phyloP scores from a whole-genome alignment of 306 rosid genomes.

The Biancaea sappan region DNA sequence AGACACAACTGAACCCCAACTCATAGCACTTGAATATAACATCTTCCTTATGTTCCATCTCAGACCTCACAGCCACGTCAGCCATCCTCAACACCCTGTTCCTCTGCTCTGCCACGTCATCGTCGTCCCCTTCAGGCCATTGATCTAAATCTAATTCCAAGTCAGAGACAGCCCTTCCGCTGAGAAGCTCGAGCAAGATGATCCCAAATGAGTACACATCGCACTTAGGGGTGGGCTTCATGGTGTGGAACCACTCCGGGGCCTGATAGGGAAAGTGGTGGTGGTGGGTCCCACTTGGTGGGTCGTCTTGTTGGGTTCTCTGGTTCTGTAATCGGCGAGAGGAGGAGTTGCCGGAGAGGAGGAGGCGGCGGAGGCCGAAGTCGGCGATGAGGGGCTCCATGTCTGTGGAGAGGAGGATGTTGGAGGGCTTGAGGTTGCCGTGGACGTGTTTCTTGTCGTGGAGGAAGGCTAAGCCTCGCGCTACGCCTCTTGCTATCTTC shows the following conservation, averaged over 20 bases:
- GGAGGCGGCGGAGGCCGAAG: conserved; percentile 64
- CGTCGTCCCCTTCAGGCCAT: conserved; percentile 40
- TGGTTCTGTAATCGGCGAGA: conserved; percentile 47
- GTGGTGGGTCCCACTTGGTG: background rate
- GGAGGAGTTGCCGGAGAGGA: conserved; percentile 36
- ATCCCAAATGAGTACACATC: conserved; percentile 89
- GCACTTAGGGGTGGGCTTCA: conserved; percentile 66
- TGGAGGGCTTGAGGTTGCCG: conserved; percentile 77
- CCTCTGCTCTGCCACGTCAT: conserved; percentile 56
- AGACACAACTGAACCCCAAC: conserved; percentile 71
- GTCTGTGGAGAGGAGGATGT: conserved; percentile 63
- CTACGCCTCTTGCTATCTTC: conserved; percentile 81
- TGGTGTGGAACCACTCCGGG: conserved; percentile 68
- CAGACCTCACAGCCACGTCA: conserved; percentile 60
- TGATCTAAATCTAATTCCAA: conserved; percentile 57
- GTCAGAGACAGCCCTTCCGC: conserved; percentile 58
- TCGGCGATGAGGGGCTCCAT: conserved; percentile 79
- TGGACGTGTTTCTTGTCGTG: conserved; percentile 93
- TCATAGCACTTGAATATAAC: conserved; percentile 56
- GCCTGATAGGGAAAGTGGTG: conserved; percentile 59
- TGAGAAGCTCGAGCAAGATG: conserved; percentile 72
- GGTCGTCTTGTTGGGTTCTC: conserved; percentile 35
- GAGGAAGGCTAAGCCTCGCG: conserved; percentile 70
- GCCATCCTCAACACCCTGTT: conserved; percentile 54
- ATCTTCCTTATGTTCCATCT: conserved; percentile 64